Evolutionary conservation across 306 rosid genomes (phyloP), one percentile per base, ranked within the genome.

Genomic region (Sicyos edulis): DNA sequence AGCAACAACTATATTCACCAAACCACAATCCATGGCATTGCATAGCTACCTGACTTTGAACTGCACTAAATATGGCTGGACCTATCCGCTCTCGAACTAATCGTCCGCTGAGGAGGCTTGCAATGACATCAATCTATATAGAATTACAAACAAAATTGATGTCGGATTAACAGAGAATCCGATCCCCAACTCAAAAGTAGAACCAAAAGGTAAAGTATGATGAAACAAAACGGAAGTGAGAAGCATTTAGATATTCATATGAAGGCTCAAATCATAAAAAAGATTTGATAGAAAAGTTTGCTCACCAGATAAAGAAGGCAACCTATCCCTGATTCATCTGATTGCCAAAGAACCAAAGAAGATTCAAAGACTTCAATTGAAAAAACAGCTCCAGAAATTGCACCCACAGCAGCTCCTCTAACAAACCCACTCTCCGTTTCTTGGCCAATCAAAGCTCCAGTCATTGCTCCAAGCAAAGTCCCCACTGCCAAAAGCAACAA

Each of bases 401-500:
- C 99, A 54, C 97, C 99, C 83, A 95, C 96, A 7, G 99, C 96
- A 65, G 99, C 99, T 15, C 99, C 99, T 83, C 97, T 78, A 60
- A 95, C 92, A 81, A 95, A 95, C 65, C 97, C 99, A 61, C 99
- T 93, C 79, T 93, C 99, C 2, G 99, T 93, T 55, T 93, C 99
- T 87, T 93, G 99, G 47, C 99, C 99, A 72, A 93, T 95, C 86
- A 95, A 86, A 80, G 99, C 97, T 49, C 99, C 99, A 2, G 99
- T 91, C 90, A 95, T 76, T 24, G 99, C 99, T 49, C 99, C 99
- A 76, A 95, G 80, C 80, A 89, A 78, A 64, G 96, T 91, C 8
- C 99, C 99, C 83, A 86, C 89, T 56, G 79, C 73, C 73, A 63
- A 71, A 19, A 2, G 14, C 3, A 64, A 64, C 70, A 40, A 60